Evolutionary conservation across 352 stramenopile genomes (phyloP), one percentile per base, ranked within the genome.

Genomic region (Globisporangium recalcitrans): DNA sequence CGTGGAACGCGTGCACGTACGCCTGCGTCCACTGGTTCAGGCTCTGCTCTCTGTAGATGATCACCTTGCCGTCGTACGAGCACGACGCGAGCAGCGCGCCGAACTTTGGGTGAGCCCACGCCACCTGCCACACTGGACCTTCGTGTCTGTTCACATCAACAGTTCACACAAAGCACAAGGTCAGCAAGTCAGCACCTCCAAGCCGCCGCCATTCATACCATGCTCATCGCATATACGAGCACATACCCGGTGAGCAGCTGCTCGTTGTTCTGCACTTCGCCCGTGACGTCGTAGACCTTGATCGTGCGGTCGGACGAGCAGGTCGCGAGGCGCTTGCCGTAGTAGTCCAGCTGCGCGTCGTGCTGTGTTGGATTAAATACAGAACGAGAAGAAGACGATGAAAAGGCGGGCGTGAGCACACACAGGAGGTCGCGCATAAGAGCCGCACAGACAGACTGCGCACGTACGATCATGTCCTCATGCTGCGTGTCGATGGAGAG

Each of bases 271-370:
- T 96, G 85, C 57, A 92, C 85, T 57, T 97, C 83, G 56, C 85
- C 87, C 26, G 79, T 95, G 56, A 98, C 94, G 66, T 98, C 95
- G 80, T 98, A 98, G 34, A 99, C 91, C 68, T 99, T 98, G 63
- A 99, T 91, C 16, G 95, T 99, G 47, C 95, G 88, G 74, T 99
- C 96, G 6, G 95, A 99, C 38, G 96, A 99, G 69, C 91, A 98
- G 4, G 98, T 99, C 51, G 98, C 98, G 31, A 99, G 82, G 59
- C 97, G 97, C 74, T 98, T 98, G 67, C 95, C 96, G 75, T 99
- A 99, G 81, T 99, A 99, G 80, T 99, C 97, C 61, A 99, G 79
- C 72, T 99, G 96, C 54, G 95, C 95, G 73, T 99, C 97, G 75
- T 99, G 97, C 74, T 97, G 65, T 49, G 22, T 10, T 27, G 6